Evolutionary conservation across 768 basidiomycete genomes (phyloP).

Genomic region (Postia placenta): DNA sequence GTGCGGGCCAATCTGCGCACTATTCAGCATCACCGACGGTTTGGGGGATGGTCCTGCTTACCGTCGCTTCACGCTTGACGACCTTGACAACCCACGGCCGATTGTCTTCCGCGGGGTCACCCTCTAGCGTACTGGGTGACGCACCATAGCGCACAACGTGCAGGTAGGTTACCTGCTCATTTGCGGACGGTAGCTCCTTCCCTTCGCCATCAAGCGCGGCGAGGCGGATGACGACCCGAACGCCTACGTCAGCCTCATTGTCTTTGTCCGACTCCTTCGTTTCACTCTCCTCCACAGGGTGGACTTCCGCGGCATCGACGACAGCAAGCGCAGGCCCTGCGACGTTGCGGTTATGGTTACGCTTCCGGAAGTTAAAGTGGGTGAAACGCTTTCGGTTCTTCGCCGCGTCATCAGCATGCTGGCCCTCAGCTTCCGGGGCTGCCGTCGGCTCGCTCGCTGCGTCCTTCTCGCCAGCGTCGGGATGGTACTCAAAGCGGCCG

Average conservation of each 20-base stretch:
- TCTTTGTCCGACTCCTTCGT: slow-evolving; percentile 36
- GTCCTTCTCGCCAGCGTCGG: slow-evolving; percentile 7
- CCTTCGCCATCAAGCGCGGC: slow-evolving; percentile 78
- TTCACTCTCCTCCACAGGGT: slow-evolving; percentile 26
- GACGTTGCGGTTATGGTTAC: slow-evolving; percentile 42
- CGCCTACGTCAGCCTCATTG: slow-evolving; percentile 48
- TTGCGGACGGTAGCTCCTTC: slow-evolving; percentile 56
- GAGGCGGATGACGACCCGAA: slow-evolving; percentile 72
- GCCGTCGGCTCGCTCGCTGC: slow-evolving; percentile 9
- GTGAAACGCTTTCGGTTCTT: slow-evolving; percentile 47
- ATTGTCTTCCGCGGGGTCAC: slow-evolving; percentile 34
- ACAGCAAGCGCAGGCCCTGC: slow-evolving; percentile 76
- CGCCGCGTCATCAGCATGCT: slow-evolving; percentile 18
- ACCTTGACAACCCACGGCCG: slow-evolving; percentile 91
- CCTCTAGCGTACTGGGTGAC: slow-evolving; percentile 20
- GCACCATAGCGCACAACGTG: slow-evolving; percentile 72
- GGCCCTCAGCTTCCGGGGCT: slow-evolving; percentile 8
- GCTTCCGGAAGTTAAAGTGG: slow-evolving; percentile 61
- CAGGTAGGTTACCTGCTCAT: slow-evolving; percentile 87
- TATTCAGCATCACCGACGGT: slow-evolving; percentile 2
- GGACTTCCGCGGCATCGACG: slow-evolving; percentile 57
- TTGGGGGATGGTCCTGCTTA: slow-evolving; percentile 23
- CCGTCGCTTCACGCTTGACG: slow-evolving; percentile 85
- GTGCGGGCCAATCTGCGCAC: slow-evolving; percentile 73
- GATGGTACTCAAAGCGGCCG: slow-evolving; percentile 54